Percentiles rank a stretch among this genome's conserved stretches.
phyloP scores from a whole-genome alignment of 2,329 filamentous ascomycete species.

The Pseudophaeomoniella oleicola region DNA sequence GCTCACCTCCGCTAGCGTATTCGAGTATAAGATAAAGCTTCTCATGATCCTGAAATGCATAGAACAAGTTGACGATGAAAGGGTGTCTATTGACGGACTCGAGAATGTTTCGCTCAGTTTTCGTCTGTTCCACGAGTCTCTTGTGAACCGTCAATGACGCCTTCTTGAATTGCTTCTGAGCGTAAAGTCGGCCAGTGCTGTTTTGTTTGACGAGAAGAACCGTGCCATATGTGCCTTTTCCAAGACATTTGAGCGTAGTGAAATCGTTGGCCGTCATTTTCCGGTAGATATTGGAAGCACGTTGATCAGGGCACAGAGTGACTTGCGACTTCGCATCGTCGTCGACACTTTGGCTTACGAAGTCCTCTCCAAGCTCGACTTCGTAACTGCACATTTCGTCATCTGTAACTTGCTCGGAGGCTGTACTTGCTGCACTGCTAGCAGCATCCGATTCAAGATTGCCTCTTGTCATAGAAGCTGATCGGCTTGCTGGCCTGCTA shows the following conservation, averaged over 20 bases:
- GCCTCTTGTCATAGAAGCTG: slow-evolving; percentile 40
- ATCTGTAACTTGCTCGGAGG: slow-evolving; percentile 47
- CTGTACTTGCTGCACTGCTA: slow-evolving; percentile 44
- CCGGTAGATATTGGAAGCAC: slow-evolving; percentile 31
- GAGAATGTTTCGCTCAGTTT: slow-evolving; percentile 86
- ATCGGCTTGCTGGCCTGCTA: slow-evolving; percentile 38
- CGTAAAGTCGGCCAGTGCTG: slow-evolving; percentile 74
- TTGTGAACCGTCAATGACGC: slow-evolving; percentile 91
- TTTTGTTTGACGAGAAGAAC: slow-evolving; percentile 87
- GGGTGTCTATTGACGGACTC: slow-evolving; percentile 94
- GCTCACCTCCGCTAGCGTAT: slow-evolving; percentile 90
- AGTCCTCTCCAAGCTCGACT: slow-evolving; percentile 71
- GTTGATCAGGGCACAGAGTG: slow-evolving; percentile 35
- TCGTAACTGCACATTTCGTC: slow-evolving; percentile 71
- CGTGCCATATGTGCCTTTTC: slow-evolving; percentile 91
- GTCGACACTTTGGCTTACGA: slow-evolving; percentile 49
- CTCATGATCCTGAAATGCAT: slow-evolving; percentile 95
- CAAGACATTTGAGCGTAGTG: slow-evolving; percentile 76
- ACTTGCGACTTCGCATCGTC: slow-evolving; percentile 34
- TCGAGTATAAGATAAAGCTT: slow-evolving; percentile 96
- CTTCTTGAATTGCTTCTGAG: slow-evolving; percentile 98
- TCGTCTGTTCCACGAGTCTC: slow-evolving; percentile 90
- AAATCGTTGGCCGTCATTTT: slow-evolving; percentile 94
- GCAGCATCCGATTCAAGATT: slow-evolving; percentile 26
- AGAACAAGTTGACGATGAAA: slow-evolving; percentile 95